phyloP scores from a whole-genome alignment of 2,329 filamentous ascomycete species.

The Penicillium italicum region DNA sequence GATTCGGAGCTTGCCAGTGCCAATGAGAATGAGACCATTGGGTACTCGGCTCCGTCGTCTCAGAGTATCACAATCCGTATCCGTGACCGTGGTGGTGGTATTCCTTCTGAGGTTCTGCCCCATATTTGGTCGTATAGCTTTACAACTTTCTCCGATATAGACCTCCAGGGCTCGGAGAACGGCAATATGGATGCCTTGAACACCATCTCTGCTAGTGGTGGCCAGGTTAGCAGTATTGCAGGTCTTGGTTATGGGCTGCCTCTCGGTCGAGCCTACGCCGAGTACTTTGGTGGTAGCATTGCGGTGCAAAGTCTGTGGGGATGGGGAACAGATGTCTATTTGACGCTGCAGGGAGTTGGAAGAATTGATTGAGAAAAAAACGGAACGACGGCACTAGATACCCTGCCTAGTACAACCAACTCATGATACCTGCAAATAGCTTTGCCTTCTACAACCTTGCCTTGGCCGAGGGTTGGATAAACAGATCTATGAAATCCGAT shows the following conservation, averaged over 20 bases:
- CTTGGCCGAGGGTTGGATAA: constrained; percentile 5
- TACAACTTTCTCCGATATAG: constrained; percentile 80
- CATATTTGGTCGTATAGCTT: constrained; percentile 98
- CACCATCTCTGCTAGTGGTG: constrained; percentile 68
- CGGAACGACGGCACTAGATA: background rate
- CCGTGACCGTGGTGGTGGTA: constrained; percentile 90
- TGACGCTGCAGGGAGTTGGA: constrained; percentile 60
- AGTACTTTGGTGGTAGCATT: constrained; percentile 96
- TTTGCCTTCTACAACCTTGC: constrained; percentile 9
- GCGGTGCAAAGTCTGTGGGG: constrained; percentile 92
- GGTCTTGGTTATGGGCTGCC: constrained; percentile 91
- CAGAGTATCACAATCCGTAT: constrained; percentile 94
- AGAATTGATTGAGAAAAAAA: constrained; percentile 38
- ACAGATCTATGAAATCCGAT: constrained; percentile 18
- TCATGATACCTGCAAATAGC: background rate
- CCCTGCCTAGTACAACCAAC: background rate
- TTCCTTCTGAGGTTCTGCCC: constrained; percentile 74
- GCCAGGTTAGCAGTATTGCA: constrained; percentile 78
- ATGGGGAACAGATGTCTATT: constrained; percentile 74
- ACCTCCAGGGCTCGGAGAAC: constrained; percentile 49
- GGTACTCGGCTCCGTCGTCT: constrained; percentile 44
- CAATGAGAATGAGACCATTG: constrained; percentile 33
- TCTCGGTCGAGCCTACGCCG: constrained; percentile 85
- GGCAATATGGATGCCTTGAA: constrained; percentile 65
- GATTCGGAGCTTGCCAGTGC: constrained; percentile 27